These are phyloP conservation scores for Trichoderma sp. DNA, from an alignment of 2,329 filamentous ascomycete genomes.

Conservation along the genomic window DNA sequence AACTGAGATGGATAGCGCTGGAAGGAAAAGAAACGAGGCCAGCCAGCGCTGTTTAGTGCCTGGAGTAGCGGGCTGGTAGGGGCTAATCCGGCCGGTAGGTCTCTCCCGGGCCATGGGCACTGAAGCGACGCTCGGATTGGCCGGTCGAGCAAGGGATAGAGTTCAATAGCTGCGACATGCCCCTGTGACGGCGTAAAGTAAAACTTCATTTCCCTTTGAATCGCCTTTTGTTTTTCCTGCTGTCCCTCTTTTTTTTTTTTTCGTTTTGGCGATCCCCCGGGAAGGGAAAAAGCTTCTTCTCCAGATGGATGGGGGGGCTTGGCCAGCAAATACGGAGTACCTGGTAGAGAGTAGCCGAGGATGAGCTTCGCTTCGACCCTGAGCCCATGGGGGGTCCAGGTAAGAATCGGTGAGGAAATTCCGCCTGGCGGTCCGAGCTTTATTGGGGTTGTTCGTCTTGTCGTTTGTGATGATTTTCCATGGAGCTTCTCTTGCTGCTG, in stretches of 20 bases:
- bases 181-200: not conserved
- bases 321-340: not conserved
- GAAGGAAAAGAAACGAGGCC: not conserved
- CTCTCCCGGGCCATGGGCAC: not conserved
- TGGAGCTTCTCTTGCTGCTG: not conserved
- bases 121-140: not conserved
- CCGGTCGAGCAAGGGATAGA: not conserved
- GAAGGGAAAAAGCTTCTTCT: not conserved
- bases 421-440: constrained; percentile 2
- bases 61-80: not conserved
- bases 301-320: not conserved
- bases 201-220: not conserved
- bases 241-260: not conserved
- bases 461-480: not conserved
- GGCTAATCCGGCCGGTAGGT: not conserved
- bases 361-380: not conserved
- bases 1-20: not conserved
- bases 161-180: not conserved
- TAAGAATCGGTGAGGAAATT: constrained; percentile 9
- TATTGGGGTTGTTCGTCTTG: not conserved
- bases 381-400: not conserved
- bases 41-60: not conserved
- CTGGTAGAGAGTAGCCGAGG: not conserved
- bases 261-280: constrained; percentile 1
- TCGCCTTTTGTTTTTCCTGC: not conserved